phyloP scores from a whole-genome alignment of 1,284 basidiomycete species.

The Ceratobasidium sp. region DNA sequence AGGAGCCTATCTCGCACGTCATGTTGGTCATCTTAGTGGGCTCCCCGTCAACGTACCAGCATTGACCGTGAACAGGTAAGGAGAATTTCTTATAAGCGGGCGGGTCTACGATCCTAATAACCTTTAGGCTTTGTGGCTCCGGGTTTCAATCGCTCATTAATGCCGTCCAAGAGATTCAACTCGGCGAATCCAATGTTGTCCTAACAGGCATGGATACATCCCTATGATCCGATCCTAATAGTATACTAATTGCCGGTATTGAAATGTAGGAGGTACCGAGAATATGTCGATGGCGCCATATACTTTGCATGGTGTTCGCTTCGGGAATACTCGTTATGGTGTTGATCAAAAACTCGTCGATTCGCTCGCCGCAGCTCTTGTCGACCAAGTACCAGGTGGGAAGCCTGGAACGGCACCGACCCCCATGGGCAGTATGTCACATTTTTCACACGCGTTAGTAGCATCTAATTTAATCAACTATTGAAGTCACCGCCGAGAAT shows the following conservation, averaged over 20 bases:
- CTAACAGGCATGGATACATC: slow-evolving; percentile 59
- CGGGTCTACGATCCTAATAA: background rate
- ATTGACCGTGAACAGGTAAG: slow-evolving; percentile 64
- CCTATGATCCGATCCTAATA: background rate
- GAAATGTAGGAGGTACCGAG: slow-evolving; percentile 59
- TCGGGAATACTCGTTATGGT: slow-evolving; percentile 61
- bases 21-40: slow-evolving; percentile 66
- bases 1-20: slow-evolving; percentile 66
- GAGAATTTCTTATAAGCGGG: background rate
- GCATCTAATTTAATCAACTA: background rate
- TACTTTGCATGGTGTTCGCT: slow-evolving; percentile 58
- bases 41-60: slow-evolving; percentile 64
- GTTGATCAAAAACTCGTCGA: slow-evolving; percentile 68
- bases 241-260: background rate
- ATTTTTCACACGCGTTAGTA: background rate
- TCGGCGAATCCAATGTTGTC: slow-evolving; percentile 64
- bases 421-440: slow-evolving; percentile 61
- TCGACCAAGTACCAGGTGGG: slow-evolving; percentile 63
- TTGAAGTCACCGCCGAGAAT: slow-evolving; percentile 67
- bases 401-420: slow-evolving; percentile 55
- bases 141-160: slow-evolving; percentile 68
- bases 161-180: slow-evolving; percentile 64
- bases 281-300: slow-evolving; percentile 66
- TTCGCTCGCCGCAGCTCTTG: slow-evolving; percentile 64
- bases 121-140: slow-evolving; percentile 63